phyloP scores from a whole-genome alignment of 805 yeast species.

The Hanseniaspora lindneri region DNA sequence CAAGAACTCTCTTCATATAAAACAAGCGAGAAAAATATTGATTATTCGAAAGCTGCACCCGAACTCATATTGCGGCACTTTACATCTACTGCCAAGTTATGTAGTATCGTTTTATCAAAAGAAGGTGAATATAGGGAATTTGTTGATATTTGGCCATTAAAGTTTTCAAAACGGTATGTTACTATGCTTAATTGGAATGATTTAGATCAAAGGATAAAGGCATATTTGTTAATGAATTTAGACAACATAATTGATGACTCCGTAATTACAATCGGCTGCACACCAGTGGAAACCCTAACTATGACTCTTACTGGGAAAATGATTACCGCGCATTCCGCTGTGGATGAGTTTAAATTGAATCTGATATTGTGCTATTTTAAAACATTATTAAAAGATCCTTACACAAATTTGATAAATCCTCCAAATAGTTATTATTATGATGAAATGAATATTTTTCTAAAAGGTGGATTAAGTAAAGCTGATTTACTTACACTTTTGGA shows the following conservation, averaged over 20 bases:
- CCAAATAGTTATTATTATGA: neutral
- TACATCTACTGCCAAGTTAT: neutral
- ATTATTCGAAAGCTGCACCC: neutral
- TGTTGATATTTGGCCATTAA: neutral
- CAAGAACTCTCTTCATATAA: neutral
- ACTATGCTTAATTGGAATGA: neutral
- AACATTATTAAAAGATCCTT: neutral
- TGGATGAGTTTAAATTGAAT: neutral
- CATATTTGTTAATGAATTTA: neutral
- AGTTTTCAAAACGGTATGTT: neutral
- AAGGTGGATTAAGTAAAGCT: neutral
- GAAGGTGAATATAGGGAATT: neutral
- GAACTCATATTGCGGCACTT: neutral
- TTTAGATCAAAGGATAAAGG: neutral
- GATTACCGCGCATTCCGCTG: neutral
- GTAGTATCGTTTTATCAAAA: neutral
- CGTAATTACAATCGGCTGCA: neutral
- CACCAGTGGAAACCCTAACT: neutral
- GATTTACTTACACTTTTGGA: too few species aligned
- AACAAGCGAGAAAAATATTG: neutral
- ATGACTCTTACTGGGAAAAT: neutral
- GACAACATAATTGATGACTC: neutral
- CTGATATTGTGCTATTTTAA: neutral
- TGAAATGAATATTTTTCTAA: neutral
- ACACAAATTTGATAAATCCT: neutral